phyloP scores from a whole-genome alignment of 768 basidiomycete genomes.

The Butyriboletus loyo region DNA sequence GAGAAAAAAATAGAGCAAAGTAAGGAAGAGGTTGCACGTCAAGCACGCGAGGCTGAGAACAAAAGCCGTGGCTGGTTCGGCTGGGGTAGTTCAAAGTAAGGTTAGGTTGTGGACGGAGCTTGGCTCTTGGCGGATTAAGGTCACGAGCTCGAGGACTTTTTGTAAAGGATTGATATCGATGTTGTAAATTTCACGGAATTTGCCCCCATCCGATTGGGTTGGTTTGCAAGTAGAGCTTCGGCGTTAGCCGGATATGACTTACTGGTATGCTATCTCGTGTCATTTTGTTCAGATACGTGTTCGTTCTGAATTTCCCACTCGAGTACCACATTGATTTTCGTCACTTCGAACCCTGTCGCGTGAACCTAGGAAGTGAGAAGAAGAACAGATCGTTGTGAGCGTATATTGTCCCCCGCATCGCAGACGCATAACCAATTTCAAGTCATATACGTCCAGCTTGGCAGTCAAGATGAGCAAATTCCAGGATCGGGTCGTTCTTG shows the following conservation, averaged over 20 bases:
- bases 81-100: constrained; percentile 35
- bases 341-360: not conserved
- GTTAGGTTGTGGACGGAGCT: not conserved
- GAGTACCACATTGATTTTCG: not conserved
- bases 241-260: not conserved
- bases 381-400: not conserved
- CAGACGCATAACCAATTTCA: not conserved
- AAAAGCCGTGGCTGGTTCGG: constrained; percentile 38
- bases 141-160: not conserved
- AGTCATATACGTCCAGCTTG: not conserved
- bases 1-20: constrained; percentile 30
- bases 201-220: too few relatives aligned
- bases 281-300: not conserved
- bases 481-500: constrained; percentile 32
- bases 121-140: not conserved
- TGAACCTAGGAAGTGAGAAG: not conserved
- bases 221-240: too few relatives aligned
- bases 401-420: not conserved
- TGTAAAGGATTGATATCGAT: not conserved
- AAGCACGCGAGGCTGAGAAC: constrained; percentile 21
- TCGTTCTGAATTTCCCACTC: not conserved
- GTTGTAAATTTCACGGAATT: too few relatives aligned
- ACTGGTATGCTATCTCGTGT: not conserved
- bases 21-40: constrained; percentile 26
- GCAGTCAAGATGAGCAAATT: constrained; percentile 16